These are phyloP conservation scores for Amaranthus cruentus DNA, from an alignment of 148 eudicot species.

Conservation along the genomic window DNA sequence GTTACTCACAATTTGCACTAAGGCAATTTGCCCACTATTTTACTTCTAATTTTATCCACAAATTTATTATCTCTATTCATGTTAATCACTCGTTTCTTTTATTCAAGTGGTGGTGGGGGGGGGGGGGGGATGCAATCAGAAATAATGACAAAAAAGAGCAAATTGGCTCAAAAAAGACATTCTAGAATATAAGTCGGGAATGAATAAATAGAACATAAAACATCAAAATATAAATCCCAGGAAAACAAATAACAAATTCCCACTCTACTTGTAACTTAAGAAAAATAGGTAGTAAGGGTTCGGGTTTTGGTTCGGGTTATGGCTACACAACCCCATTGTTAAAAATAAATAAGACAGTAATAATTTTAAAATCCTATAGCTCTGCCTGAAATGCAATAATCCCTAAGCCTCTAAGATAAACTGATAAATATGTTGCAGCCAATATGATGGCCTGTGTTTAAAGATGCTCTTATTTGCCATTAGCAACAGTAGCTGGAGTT, in stretches of 20 bases:
- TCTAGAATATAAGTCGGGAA: neutral
- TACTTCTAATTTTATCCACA: too few relatives aligned
- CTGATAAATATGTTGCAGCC: neutral
- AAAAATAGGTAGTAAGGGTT: neutral
- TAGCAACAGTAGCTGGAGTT: constrained; percentile 30
- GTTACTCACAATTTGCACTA: too few relatives aligned
- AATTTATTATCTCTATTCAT: too few relatives aligned
- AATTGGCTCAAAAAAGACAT: neutral
- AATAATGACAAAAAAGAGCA: too few relatives aligned
- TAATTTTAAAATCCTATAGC: constrained; percentile 6
- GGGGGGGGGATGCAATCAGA: too few relatives aligned
- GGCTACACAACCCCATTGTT: constrained; percentile 5
- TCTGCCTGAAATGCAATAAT: constrained; percentile 6
- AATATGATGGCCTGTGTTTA: constrained; percentile 3
- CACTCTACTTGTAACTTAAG: constrained; percentile 8
- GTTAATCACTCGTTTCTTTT: too few relatives aligned
- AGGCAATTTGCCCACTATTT: too few relatives aligned
- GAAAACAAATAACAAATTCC: constrained; percentile 12
- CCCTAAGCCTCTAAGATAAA: constrained; percentile 5
- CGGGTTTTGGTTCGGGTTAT: neutral
- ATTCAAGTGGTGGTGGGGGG: too few relatives aligned
- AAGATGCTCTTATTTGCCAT: constrained; percentile 36
- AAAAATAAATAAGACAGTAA: constrained; percentile 8
- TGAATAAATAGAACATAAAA: neutral
- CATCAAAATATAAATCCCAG: constrained; percentile 6